A percentile compares a stretch with the other conserved stretches of the same genome.
Evolutionary conservation across 495 filamentous ascomycete genomes (phyloP).

Genomic region (Aspergillus asperescens): DNA sequence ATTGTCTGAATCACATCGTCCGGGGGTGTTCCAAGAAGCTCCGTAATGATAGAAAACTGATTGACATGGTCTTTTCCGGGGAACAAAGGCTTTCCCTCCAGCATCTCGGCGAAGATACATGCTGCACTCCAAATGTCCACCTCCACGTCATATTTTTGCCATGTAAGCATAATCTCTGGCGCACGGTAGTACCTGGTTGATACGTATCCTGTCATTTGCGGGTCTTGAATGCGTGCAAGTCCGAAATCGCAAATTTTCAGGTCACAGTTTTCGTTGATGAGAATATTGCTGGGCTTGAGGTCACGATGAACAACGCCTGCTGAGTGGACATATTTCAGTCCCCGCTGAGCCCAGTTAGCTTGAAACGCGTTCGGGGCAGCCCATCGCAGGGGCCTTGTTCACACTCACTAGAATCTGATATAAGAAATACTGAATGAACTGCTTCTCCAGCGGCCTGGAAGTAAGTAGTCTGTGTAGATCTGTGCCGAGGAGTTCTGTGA

Average conservation of each 20-base stretch:
- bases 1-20: slow-evolving; percentile 98
- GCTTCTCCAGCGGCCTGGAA: slow-evolving; percentile 92
- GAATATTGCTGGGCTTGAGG: slow-evolving; percentile 95
- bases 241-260: slow-evolving; percentile 99
- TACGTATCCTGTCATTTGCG: slow-evolving; percentile 99
- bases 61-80: slow-evolving; percentile 99
- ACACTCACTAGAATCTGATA: slow-evolving; percentile 89
- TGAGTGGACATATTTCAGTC: slow-evolving; percentile 98
- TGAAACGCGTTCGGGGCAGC: neutral
- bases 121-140: slow-evolving; percentile 99
- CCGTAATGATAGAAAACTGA: slow-evolving; percentile 99
- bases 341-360: slow-evolving; percentile 60
- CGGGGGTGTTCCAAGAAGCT: slow-evolving; percentile 93
- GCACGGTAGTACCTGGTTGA: slow-evolving; percentile 98
- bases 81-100: slow-evolving; percentile 97
- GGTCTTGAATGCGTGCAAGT: slow-evolving; percentile 93
- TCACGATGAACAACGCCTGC: slow-evolving; percentile 97
- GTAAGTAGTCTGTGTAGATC: slow-evolving; percentile 94
- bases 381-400: slow-evolving; percentile 8
- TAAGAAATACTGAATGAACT: slow-evolving; percentile 99
- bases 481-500: slow-evolving; percentile 94
- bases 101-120: slow-evolving; percentile 98
- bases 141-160: slow-evolving; percentile 99
- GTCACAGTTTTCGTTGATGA: slow-evolving; percentile 99
- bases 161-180: slow-evolving; percentile 99